Base-by-base conservation (phyloP, 306 rosid species). In the Acacia crassicarpa region DNA sequence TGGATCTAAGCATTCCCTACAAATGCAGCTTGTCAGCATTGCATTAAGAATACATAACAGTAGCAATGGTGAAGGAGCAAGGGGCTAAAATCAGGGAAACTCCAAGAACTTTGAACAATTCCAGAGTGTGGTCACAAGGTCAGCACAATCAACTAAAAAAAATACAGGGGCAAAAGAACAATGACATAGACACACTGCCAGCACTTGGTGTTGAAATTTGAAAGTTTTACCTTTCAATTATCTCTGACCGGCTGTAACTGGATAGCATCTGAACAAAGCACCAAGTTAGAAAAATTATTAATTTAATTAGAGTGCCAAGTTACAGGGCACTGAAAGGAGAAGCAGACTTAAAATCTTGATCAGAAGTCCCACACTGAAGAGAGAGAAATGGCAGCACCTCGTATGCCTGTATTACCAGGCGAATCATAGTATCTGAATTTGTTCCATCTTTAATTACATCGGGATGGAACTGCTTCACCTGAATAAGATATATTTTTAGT, bases 381-480 rank as follows among this genome's bases (percentile, higher is more conserved):
- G 33, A 59, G 16, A 20, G 4, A 45, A 53, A 67, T 71, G n/a
- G 20, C 17, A 46, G 38, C 76, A 92, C 95, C 93, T 89, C 93
- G 72, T 95, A 95, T 14, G 98, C 98, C 67, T 93, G 79, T 81
- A 95, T 91, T 14, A 95, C 95, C 38, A 93, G 91, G 73, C 98
- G 97, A 86, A 95, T 95, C 91, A 93, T 89, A 23, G 73, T 5
- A 62, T 90, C 95, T 62, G 98, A 90, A 85, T 48, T 48, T 35
- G 75, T 68, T 33, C 80, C 83, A 35, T 88, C 86, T 87, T 85
- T 81, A 66, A 84, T 89, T 59, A 89, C 89, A 67, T 95, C 98
- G 16, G 98, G 98, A 79, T 93, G 98, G 75, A 91, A 95, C 84
- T 91, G 90, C 91, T 95, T 95, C 82, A 95, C 98, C 98, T 94